Evolutionary conservation across 352 stramenopile genomes (phyloP).

Genomic region (Aphanomyces stellatus): DNA sequence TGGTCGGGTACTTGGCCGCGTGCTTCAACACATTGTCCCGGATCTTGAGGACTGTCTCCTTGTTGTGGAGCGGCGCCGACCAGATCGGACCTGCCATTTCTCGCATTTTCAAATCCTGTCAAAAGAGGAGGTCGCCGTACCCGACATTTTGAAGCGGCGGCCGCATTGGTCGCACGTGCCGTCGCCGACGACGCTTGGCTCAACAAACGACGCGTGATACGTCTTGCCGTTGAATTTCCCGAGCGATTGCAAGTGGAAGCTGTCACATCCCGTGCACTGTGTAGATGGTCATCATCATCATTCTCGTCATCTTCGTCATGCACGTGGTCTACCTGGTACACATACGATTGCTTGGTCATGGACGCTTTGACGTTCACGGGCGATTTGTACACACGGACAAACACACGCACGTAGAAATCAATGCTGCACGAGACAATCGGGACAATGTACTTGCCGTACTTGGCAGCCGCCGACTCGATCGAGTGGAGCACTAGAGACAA

Average conservation of each 20-base stretch:
- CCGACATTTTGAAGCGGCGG: slow-evolving; percentile 78
- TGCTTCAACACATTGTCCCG: slow-evolving; percentile 71
- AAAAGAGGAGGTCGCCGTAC: slow-evolving; percentile 62
- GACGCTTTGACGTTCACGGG: slow-evolving; percentile 91
- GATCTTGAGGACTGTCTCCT: slow-evolving; percentile 77
- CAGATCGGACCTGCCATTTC: slow-evolving; percentile 94
- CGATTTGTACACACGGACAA: slow-evolving; percentile 97
- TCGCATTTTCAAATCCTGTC: slow-evolving; percentile 32
- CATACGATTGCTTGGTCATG: slow-evolving; percentile 86
- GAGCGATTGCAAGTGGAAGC: slow-evolving; percentile 95
- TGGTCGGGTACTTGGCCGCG: slow-evolving; percentile 71
- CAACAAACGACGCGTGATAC: slow-evolving; percentile 53
- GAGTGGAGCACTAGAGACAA: slow-evolving; percentile 91
- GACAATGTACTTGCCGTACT: slow-evolving; percentile 95
- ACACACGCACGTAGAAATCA: slow-evolving; percentile 99
- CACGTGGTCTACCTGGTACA: slow-evolving; percentile 38
- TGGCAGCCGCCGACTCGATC: slow-evolving; percentile 91
- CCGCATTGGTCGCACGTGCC: slow-evolving; percentile 66
- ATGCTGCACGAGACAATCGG: slow-evolving; percentile 97
- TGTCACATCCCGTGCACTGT: slow-evolving; percentile 94
- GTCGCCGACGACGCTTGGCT: not conserved
- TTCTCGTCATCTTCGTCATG: not conserved
- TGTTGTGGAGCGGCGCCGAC: slow-evolving; percentile 94
- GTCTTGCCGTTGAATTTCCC: slow-evolving; percentile 81
- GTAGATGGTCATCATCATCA: not conserved